Evolutionary conservation across 495 filamentous ascomycete species (phyloP), one percentile per base, ranked within the genome.

Genomic region (Ascodesmis nigricans): DNA sequence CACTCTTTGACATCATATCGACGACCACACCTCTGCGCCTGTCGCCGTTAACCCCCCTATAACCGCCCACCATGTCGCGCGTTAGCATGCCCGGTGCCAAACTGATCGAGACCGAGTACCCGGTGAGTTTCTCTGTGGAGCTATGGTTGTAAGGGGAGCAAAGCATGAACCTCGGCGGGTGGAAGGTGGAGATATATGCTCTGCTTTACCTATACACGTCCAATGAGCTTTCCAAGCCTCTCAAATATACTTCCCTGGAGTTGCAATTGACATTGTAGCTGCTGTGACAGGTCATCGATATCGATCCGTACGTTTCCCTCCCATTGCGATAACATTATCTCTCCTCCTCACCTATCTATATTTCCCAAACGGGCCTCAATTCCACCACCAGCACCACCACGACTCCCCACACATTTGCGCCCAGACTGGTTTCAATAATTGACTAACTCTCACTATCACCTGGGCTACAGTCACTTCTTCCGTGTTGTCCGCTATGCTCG

Each of bases 401-500:
- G 11, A 9, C 20, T 25, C 30, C 9, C 29, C 32, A 17, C 33
- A 30, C 17, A 19, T 31, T n/a, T 16, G 6, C 10, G 9, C n/a
- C 5, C 29, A 27, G 14, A 13, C 24, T 32, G 24, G 28, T 25
- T 22, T 16, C 31, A 27, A n/a, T 21, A 22, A 41, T 32, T 16
- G 49, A 38, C 50, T 56, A 23, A 57, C 39, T 7, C 25, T 42
- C 32, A 18, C 36, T 44, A 13, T 48, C 11, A 25, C 47, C 21
- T 45, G 19, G 35, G n/a, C 23, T 27, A 30, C 46, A 95, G 90
- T 43, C 84, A 97, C 56, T 69, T 95, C 58, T 75, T 63, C 53
- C 74, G 90, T 48, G 87, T 95, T 27, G 52, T 90, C 34, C 55
- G 69, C 48, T 97, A 95, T 65, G 76, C 82, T 33, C 70, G 87